Base-by-base conservation (phyloP, 2,329 filamentous ascomycete genomes). In the Colletotrichum tofieldiae region DNA sequence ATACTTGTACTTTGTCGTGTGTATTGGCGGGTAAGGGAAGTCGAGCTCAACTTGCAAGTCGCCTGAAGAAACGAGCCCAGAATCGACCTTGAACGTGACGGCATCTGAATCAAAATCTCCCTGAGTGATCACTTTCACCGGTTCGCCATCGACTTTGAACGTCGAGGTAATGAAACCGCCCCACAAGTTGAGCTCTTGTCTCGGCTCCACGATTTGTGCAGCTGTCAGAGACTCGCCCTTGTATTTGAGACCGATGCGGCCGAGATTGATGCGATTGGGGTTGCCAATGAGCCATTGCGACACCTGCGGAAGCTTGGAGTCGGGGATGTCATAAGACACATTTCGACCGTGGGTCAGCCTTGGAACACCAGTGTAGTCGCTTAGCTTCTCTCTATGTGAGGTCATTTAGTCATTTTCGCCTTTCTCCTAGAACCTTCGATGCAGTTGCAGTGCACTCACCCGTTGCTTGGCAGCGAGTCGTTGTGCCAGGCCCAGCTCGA, bases 261-360 rank as follows among this genome's bases (percentile, higher is more conserved):
- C 84, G 1, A 86, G 75, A 58, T 86, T 86, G 43, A 86, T 77
- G 3, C 84, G 80, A 32, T 86, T 84, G 0, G 83, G 84, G 55
- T 86, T 86, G n/a, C 82, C 81, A 39, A 87, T 87, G 26, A 89
- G 77, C 88, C 87, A 90, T 69, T 88, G 84, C 3, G 85, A 86
- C 16, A 81, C 76, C 16, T 77, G 75, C 5, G 81, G 82, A 5
- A 84, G 79, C 0, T 77, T 73, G 0, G 81, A 75, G 26, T 84
- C 81, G 0, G 81, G 80, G 1, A 82, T 75, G 35, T 83, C 82
- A 60, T 84, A 84, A 0, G 79, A 81, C 5, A 84, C 78, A 37
- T 82, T 82, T 47, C 78, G 77, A 5, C 81, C 81, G 29, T 84
- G 81, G 0, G 83, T 84, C 11, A 77, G 41, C 61, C 76, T 77